Evolutionary conservation across 2,329 filamentous ascomycete species (phyloP).

Genomic region (Lachnellula suecica): DNA sequence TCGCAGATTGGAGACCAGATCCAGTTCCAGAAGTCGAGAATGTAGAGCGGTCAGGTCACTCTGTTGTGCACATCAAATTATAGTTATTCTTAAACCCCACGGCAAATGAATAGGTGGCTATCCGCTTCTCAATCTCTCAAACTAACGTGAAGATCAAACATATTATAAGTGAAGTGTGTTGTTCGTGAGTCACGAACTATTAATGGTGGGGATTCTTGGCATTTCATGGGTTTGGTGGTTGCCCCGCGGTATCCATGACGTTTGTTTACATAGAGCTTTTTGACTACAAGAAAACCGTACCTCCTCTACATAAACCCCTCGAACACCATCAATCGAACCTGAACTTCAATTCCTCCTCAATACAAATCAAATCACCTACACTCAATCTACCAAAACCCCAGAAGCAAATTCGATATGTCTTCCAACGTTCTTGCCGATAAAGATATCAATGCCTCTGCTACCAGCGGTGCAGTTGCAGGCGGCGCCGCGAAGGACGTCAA

Average conservation of each 20-base stretch:
- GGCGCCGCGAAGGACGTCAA: conserved; percentile 44
- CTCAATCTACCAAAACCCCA: conserved; percentile 1
- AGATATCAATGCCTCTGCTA: conserved; percentile 61
- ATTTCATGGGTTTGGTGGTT: not conserved
- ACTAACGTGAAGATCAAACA: not conserved
- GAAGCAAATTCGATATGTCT: conserved; percentile 46
- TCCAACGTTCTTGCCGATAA: conserved; percentile 61
- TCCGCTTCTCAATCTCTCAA: not conserved
- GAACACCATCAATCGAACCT: not conserved
- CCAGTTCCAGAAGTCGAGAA: conserved; percentile 31
- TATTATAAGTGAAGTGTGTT: not conserved
- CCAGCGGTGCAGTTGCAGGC: conserved; percentile 27
- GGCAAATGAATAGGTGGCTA: too few relatives aligned
- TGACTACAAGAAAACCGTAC: not conserved
- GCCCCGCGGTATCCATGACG: conserved; percentile 3
- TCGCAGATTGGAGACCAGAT: conserved; percentile 27
- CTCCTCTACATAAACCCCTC: not conserved
- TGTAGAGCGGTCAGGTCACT: not conserved
- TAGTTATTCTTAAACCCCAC: too few relatives aligned
- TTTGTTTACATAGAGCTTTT: conserved; percentile 4
- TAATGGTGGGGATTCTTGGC: too few relatives aligned
- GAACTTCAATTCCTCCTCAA: not conserved
- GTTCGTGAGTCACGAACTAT: conserved; percentile 1
- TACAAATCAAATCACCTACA: not conserved
- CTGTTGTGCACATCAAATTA: not conserved